Percentiles rank a stretch among this genome's conserved stretches.
phyloP scores from a whole-genome alignment of 2,329 filamentous ascomycete species.

The Pseudogymnoascus sp. region DNA sequence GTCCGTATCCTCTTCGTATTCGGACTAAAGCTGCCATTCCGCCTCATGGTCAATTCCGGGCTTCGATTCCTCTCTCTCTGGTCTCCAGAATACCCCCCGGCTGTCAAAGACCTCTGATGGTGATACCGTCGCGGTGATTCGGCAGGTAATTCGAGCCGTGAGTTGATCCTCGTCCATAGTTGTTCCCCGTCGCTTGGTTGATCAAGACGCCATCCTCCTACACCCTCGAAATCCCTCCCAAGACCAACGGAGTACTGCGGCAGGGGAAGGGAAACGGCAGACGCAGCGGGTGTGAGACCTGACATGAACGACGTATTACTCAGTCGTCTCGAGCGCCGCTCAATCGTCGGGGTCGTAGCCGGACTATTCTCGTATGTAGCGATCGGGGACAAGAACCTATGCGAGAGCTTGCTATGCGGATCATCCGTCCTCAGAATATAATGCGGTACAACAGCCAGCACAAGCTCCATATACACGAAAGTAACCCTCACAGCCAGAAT shows the following conservation, averaged over 20 bases:
- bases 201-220: constrained; percentile 49
- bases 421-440: constrained; percentile 34
- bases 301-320: constrained; percentile 14
- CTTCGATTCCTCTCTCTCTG: constrained; percentile 11
- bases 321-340: background rate
- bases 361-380: background rate
- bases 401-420: constrained; percentile 15
- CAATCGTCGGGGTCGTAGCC: background rate
- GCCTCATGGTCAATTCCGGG: constrained; percentile 7
- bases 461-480: constrained; percentile 56
- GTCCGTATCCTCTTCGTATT: constrained; percentile 44
- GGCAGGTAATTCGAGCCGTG: constrained; percentile 40
- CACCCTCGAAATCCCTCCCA: constrained; percentile 50
- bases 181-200: constrained; percentile 30
- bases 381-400: background rate
- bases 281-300: constrained; percentile 21
- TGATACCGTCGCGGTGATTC: constrained; percentile 37
- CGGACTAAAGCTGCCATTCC: constrained; percentile 24
- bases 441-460: constrained; percentile 47
- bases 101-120: constrained; percentile 28
- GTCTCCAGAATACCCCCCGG: constrained; percentile 18
- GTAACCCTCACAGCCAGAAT: constrained; percentile 53
- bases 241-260: constrained; percentile 39
- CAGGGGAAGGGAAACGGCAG: background rate
- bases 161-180: constrained; percentile 46